Percentiles rank a stretch among this genome's conserved stretches.
Evolutionary conservation across 2,329 filamentous ascomycete species (phyloP).

Genomic region (Alternaria incomplexa): DNA sequence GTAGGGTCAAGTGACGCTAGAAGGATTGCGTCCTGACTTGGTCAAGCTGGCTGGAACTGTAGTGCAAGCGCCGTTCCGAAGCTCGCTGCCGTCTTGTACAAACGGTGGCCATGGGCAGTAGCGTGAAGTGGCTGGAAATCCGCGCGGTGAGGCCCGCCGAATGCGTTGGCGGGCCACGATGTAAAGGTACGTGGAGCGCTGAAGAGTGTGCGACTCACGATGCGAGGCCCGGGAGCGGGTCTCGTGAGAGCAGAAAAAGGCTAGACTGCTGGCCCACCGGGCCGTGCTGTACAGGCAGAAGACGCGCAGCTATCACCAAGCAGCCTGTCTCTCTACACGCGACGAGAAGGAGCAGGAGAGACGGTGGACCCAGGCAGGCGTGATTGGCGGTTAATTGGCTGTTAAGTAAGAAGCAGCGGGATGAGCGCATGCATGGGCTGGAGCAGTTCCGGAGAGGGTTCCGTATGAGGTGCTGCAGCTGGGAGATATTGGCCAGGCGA

Average conservation of each 20-base stretch:
- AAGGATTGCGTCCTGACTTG: conserved; percentile 28
- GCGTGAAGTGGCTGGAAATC: conserved; percentile 22
- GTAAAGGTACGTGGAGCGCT: conserved; percentile 29
- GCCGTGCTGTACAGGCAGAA: conserved; percentile 30
- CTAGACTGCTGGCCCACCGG: conserved; percentile 36
- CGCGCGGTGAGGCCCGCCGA: conserved; percentile 18
- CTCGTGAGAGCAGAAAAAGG: conserved; percentile 41
- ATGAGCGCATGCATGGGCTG: conserved; percentile 20
- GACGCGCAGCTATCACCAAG: conserved; percentile 7
- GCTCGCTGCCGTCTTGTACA: conserved; percentile 24
- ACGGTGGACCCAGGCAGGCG: not conserved
- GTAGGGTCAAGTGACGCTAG: conserved; percentile 39
- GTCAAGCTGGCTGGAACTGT: conserved; percentile 26
- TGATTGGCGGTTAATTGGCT: conserved; percentile 31
- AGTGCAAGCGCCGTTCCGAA: conserved; percentile 29
- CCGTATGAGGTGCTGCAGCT: conserved; percentile 6
- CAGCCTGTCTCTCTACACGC: conserved; percentile 9
- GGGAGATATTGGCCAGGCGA: conserved; percentile 4
- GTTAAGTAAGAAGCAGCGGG: conserved; percentile 23
- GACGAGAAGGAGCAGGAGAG: conserved; percentile 4
- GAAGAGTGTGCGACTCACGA: conserved; percentile 22
- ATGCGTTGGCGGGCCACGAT: conserved; percentile 28
- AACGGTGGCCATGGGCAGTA: conserved; percentile 27
- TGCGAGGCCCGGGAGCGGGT: conserved; percentile 34
- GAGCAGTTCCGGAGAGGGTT: conserved; percentile 21